These are phyloP conservation scores for Coemansia sp. DNA, from an alignment of 192 early-diverging fungal species.

Conservation along the genomic window DNA sequence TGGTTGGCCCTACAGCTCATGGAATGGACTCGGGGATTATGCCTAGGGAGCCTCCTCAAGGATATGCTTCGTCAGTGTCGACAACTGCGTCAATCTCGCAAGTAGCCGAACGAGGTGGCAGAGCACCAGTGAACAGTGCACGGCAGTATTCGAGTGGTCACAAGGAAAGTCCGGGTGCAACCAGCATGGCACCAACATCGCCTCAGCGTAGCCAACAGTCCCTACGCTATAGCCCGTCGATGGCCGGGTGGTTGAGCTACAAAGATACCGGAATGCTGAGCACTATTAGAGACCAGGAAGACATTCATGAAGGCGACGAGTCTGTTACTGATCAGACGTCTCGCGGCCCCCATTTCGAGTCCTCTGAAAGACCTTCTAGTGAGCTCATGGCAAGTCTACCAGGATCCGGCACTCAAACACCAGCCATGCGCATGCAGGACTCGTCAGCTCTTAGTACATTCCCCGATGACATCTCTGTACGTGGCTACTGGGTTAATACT, in stretches of 20 bases:
- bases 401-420: conserved; percentile 1
- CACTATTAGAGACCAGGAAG: conserved; percentile 35
- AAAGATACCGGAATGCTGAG: conserved; percentile 22
- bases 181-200: conserved; percentile 20
- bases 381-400: not conserved
- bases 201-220: conserved; percentile 27
- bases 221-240: conserved; percentile 38
- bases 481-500: conserved; percentile 21
- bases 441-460: conserved; percentile 5
- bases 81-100: conserved; percentile 17
- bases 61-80: conserved; percentile 29
- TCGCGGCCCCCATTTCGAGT: not conserved
- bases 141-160: conserved; percentile 7
- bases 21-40: conserved; percentile 26
- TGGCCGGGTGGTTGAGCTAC: conserved; percentile 36
- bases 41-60: conserved; percentile 36
- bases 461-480: conserved; percentile 20
- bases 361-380: not conserved
- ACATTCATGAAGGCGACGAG: conserved; percentile 10
- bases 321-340: not conserved
- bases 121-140: conserved; percentile 5
- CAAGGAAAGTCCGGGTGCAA: conserved; percentile 6
- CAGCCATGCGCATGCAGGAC: not conserved
- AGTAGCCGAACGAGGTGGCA: conserved; percentile 13
- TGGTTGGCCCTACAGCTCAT: conserved; percentile 11